Conservation (phyloP, 148 eudicot genomes). For the Polygonum aviculare region DNA sequence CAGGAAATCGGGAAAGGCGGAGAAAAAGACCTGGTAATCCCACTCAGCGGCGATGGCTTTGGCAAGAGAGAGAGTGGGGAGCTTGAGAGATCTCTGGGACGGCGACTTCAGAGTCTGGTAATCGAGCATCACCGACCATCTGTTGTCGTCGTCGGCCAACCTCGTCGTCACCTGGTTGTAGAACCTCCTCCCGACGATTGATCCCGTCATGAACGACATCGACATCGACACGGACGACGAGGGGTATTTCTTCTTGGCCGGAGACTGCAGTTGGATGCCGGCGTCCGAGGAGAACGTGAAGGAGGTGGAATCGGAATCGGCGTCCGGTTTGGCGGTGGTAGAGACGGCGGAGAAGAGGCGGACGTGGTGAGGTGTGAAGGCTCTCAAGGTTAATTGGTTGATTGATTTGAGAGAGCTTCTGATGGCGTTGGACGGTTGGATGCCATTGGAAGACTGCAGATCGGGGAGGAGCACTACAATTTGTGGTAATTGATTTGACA, state of each 20-base stretch:
- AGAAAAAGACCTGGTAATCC: constrained; percentile 36
- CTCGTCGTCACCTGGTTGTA: constrained; percentile 66
- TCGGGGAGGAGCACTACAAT: too few species aligned
- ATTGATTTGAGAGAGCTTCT: constrained; percentile 33
- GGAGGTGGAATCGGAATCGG: constrained; percentile 22
- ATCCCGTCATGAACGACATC: constrained; percentile 80
- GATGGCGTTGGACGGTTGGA: constrained; percentile 14
- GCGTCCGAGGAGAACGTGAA: constrained; percentile 39
- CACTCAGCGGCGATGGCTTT: constrained; percentile 91
- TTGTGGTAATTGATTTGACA: too few species aligned
- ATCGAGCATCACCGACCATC: constrained; percentile 88
- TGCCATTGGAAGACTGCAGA: too few species aligned
- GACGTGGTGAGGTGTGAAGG: constrained; percentile 14
- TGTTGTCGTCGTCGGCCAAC: constrained; percentile 72
- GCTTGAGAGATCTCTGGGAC: constrained; percentile 60
- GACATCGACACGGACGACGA: constrained; percentile 74
- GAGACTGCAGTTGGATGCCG: constrained; percentile 29
- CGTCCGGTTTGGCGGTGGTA: constrained; percentile 24
- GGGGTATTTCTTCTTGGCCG: constrained; percentile 15
- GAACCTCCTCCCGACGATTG: constrained; percentile 73
- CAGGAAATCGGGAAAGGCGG: neutral
- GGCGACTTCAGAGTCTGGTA: constrained; percentile 83
- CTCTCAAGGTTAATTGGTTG: constrained; percentile 22
- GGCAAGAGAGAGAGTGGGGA: constrained; percentile 67
- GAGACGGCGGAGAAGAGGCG: constrained; percentile 22